These are phyloP conservation scores for Entonaema liquescens DNA, from an alignment of 495 filamentous ascomycete genomes.

Conservation along the genomic window DNA sequence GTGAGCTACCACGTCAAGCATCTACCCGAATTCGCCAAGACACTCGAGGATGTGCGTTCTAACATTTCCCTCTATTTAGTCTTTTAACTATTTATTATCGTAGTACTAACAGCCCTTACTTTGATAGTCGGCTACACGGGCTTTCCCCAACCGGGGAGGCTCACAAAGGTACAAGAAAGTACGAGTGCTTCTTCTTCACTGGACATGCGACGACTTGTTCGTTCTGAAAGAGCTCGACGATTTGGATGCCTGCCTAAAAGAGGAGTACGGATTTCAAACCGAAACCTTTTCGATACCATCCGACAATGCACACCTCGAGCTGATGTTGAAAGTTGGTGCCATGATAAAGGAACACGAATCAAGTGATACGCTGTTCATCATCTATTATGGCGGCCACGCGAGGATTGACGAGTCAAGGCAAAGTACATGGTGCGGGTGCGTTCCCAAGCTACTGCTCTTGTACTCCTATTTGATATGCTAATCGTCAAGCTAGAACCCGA, in stretches of 20 bases:
- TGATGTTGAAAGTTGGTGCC: slow-evolving; percentile 59
- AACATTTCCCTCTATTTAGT: slow-evolving; percentile 2
- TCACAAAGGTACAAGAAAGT: slow-evolving; percentile 61
- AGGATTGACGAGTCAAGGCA: slow-evolving; percentile 60
- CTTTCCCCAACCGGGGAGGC: slow-evolving; percentile 58
- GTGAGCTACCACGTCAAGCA: slow-evolving; percentile 62
- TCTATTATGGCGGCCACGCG: slow-evolving; percentile 66
- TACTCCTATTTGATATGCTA: slow-evolving; percentile 5
- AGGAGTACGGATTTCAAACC: slow-evolving; percentile 58
- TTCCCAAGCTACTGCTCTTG: slow-evolving; percentile 17
- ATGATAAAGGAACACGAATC: slow-evolving; percentile 61
- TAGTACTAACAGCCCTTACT: slow-evolving; percentile 23
- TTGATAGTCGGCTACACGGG: slow-evolving; percentile 57
- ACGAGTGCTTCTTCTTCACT: slow-evolving; percentile 61
- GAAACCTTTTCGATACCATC: slow-evolving; percentile 62
- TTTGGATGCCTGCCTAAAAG: slow-evolving; percentile 57
- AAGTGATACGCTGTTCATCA: slow-evolving; percentile 58
- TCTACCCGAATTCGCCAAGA: slow-evolving; percentile 57
- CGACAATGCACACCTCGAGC: slow-evolving; percentile 57
- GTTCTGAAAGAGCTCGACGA: slow-evolving; percentile 61
- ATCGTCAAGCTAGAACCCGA: slow-evolving; percentile 42
- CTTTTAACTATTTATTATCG: background rate
- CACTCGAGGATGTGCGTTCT: slow-evolving; percentile 56
- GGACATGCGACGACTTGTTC: slow-evolving; percentile 64
- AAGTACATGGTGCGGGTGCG: slow-evolving; percentile 63